Base-by-base conservation (phyloP, 2,329 filamentous ascomycete genomes). In the Beauveria caledonica region DNA sequence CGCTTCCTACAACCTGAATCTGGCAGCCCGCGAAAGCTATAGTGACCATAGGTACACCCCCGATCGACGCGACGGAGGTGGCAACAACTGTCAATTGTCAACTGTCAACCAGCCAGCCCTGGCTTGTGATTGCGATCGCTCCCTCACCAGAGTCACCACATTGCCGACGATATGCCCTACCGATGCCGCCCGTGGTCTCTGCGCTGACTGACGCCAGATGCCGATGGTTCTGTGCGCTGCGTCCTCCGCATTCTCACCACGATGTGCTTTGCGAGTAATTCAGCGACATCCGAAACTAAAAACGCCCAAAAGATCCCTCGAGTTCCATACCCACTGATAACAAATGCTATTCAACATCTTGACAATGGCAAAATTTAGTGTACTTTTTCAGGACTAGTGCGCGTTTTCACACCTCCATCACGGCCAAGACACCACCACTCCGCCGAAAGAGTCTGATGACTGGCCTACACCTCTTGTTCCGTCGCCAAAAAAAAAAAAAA, bases 181-280 rank as follows among this genome's bases (percentile, higher is more conserved):
- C 33, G 21, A 50, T 6, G 54, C 44, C 42, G 45, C 21, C 7
- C 11, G 56, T 51, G 56, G 56, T n/a, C 56, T 29, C 11, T 59
- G 48, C 57, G 39, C 48, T 52, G 36, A 52, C 48, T 52, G 36
- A 52, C 57, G 57, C 48, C 57, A 45, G 56, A 46, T 45, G 39
- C 27, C 23, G 5, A 39, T 4, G 33, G 46, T n/a, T 49, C 57
- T 59, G 57, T 52, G 48, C 57, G 48, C 49, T 59, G 57, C 57
- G 46, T 52, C 40, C 27, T 40, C 57, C 57, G 49, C 57, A 52
- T 59, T 52, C 57, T 53, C 15, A 27, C 13, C 40, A 27, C 56
- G 36, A 58, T 44, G 21, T 51, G 46, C 46, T 51, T 58, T 50
- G 23, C 56, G 13, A 33, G 44, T 57, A 36, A 49, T 46, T 3